A percentile compares a stretch with the other conserved stretches of the same genome.
Evolutionary conservation across 805 yeast genomes (phyloP).

Genomic region (Priceomyces melissophilus): DNA sequence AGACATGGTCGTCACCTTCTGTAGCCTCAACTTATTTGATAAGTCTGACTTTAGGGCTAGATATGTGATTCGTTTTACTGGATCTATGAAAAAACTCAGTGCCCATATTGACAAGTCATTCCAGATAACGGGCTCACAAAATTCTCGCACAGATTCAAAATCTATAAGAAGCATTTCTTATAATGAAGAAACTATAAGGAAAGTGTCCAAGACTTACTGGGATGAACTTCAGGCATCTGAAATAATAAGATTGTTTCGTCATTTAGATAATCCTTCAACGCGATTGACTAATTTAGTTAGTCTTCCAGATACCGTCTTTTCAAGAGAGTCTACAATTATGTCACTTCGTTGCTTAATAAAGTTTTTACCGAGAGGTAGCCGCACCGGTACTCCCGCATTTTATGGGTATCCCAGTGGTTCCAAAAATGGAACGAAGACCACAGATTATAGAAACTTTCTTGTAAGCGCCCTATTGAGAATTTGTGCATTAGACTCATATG

Average conservation of each 20-base stretch:
- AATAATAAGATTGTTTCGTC: constrained; percentile 52
- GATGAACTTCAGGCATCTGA: constrained; percentile 58
- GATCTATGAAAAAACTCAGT: constrained; percentile 11
- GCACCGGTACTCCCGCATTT: constrained; percentile 39
- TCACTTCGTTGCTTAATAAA: constrained; percentile 39
- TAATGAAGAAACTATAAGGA: constrained; percentile 15
- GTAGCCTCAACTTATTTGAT: constrained; percentile 71
- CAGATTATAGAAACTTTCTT: constrained; percentile 46
- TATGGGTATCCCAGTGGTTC: constrained; percentile 29
- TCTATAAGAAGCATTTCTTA: constrained; percentile 14
- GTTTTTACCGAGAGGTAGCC: constrained; percentile 45
- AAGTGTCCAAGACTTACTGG: constrained; percentile 41
- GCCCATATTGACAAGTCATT: constrained; percentile 28
- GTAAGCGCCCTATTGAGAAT: constrained; percentile 48
- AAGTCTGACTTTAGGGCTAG: constrained; percentile 71
- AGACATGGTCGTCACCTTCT: constrained; percentile 48
- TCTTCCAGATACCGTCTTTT: constrained; percentile 36
- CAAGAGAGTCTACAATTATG: constrained; percentile 10
- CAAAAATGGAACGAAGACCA: constrained; percentile 17
- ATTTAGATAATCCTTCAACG: constrained; percentile 50
- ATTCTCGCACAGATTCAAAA: constrained; percentile 4
- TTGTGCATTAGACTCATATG: constrained; percentile 36
- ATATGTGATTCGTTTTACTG: constrained; percentile 34
- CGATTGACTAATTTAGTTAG: constrained; percentile 59
- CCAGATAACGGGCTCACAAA: constrained; percentile 18